Evolutionary conservation across 202 grass and related monocot species (phyloP), one percentile per base, ranked within the genome.

Genomic region (Panicum virgatum): DNA sequence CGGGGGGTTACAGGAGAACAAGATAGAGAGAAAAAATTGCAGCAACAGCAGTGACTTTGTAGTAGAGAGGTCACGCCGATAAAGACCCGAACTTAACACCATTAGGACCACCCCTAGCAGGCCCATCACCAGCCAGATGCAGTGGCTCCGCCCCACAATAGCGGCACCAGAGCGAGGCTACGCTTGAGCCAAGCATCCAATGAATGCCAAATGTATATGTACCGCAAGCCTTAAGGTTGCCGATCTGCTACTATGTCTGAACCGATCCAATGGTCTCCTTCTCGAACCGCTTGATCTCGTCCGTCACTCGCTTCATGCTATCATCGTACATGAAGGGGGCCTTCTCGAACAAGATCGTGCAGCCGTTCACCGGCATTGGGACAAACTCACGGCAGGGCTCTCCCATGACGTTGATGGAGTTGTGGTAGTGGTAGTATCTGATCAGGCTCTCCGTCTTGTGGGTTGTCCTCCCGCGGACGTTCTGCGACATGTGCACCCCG

Each of bases 401-500:
- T 3, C 89, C 94, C 40, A 97, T 54, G n/a, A 94, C 88, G 26
- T 92, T 94, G 80, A 97, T 97, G 30, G 91, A 90, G 76, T 89
- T 87, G 75, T 97, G 94, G 32, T 92, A 97, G 52, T 97, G 94
- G 69, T 94, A 97, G 81, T 97, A 97, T 78, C 88, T 85, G 84
- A 97, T 92, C 34, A 97, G 64, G 80, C 29, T 69, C 7, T 92
- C 94, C 1, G 94, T 97, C 81, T 87, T 90, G 83, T 97, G 94
- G 8, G 85, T 94, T 18, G 94, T 85, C 56, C 83, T 93, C 26
- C 94, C 94, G 1, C 70, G 38, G 5, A 97, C 46, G 40, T 97
- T 89, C 51, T 92, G 87, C 0, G 91, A 97, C 94, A 97, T 89
- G 83, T 94, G 94, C 73, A 97, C 94, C 0, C 94, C 94, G 0